phyloP scores from a whole-genome alignment of 352 stramenopile species.

The Globisporangium canariense region DNA sequence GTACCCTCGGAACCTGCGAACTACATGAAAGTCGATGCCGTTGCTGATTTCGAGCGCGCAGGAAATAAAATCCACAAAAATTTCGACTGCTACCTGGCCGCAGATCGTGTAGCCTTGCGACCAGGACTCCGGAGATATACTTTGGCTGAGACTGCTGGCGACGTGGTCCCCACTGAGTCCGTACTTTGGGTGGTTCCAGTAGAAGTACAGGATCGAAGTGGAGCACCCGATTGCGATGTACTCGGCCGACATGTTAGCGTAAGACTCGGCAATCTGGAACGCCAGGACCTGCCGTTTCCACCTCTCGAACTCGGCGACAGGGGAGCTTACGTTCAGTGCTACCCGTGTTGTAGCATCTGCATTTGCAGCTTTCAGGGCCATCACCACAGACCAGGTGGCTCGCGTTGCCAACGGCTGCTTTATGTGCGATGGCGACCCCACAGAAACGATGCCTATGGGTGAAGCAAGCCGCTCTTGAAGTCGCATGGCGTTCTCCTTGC shows the following conservation, averaged over 20 bases:
- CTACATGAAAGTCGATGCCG: slow-evolving; percentile 12
- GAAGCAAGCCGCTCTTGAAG: not conserved
- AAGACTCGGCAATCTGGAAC: slow-evolving; percentile 34
- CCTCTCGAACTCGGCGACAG: slow-evolving; percentile 16
- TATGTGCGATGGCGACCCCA: not conserved
- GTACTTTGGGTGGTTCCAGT: slow-evolving; percentile 32
- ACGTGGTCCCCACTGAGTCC: not conserved
- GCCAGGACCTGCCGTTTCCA: slow-evolving; percentile 25
- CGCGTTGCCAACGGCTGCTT: not conserved
- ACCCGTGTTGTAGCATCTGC: not conserved
- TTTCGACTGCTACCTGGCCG: slow-evolving; percentile 8
- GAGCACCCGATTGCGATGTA: slow-evolving; percentile 49
- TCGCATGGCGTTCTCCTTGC: not conserved
- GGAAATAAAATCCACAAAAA: slow-evolving; percentile 14
- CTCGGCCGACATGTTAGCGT: slow-evolving; percentile 48
- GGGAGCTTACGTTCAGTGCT: not conserved
- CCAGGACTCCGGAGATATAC: not conserved
- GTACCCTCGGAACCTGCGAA: slow-evolving; percentile 1
- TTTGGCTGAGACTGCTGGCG: no score
- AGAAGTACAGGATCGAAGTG: slow-evolving; percentile 40
- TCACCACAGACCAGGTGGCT: not conserved
- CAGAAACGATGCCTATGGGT: no score
- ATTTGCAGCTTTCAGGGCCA: not conserved
- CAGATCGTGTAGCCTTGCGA: slow-evolving; percentile 3
- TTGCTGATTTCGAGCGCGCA: slow-evolving; percentile 6